These are phyloP conservation scores for Aquilaria agallochum DNA, from an alignment of 441 rosid species.

Conservation along the genomic window DNA sequence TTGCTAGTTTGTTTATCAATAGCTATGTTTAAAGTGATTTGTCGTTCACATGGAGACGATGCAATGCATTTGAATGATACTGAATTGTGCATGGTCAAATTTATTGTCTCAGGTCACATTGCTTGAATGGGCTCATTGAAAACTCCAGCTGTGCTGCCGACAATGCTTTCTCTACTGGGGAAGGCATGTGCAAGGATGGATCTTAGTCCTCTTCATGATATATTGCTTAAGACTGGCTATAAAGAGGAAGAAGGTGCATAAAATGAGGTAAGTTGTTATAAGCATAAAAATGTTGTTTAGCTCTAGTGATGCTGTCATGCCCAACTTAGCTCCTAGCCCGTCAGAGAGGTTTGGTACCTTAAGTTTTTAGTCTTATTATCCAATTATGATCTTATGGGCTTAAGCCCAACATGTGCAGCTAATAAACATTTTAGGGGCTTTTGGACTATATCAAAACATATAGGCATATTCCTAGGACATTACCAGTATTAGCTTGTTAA, in stretches of 20 bases:
- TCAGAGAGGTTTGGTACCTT: too few relatives aligned
- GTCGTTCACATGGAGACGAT: neutral
- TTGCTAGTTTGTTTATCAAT: neutral
- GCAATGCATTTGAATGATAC: slow-evolving; percentile 5
- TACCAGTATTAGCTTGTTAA: too few relatives aligned
- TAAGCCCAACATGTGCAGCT: too few relatives aligned
- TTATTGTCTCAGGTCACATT: slow-evolving; percentile 50
- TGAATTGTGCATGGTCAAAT: slow-evolving; percentile 7
- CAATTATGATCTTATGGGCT: too few relatives aligned
- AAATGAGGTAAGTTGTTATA: slow-evolving; percentile 26
- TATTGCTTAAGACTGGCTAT: slow-evolving; percentile 38
- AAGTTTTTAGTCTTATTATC: too few relatives aligned
- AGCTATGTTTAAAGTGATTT: neutral
- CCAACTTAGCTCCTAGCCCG: too few relatives aligned
- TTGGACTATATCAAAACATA: too few relatives aligned
- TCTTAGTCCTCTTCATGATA: slow-evolving; percentile 47
- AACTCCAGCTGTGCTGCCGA: slow-evolving; percentile 42
- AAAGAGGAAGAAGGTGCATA: slow-evolving; percentile 43
- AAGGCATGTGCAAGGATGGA: slow-evolving; percentile 85
- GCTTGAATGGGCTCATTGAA: slow-evolving; percentile 47
- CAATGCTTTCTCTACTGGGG: slow-evolving; percentile 52
- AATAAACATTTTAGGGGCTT: too few relatives aligned
- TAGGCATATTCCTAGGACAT: too few relatives aligned
- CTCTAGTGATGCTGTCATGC: too few relatives aligned
- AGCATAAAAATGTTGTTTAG: too few relatives aligned